Evolutionary conservation across 345 rosid species (phyloP).

Genomic region (Euphorbia tirucalli): DNA sequence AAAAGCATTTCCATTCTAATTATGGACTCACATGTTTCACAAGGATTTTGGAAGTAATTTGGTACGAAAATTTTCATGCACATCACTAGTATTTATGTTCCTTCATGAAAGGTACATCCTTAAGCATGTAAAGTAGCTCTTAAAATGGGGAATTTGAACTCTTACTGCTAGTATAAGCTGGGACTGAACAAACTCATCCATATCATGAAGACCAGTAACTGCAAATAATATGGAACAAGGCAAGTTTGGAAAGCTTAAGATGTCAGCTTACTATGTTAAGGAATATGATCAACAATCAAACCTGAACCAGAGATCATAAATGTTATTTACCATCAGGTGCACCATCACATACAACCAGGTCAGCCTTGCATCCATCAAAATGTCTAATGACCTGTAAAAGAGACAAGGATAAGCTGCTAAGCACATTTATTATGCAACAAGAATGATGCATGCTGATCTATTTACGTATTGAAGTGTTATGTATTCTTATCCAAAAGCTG

Average conservation of each 20-base stretch:
- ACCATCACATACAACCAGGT: constrained; percentile 96
- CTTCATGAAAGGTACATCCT: background rate
- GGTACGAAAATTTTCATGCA: background rate
- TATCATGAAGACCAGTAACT: constrained; percentile 98
- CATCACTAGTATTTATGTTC: background rate
- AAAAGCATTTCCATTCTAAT: background rate
- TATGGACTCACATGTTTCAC: background rate
- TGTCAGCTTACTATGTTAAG: background rate
- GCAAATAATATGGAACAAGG: constrained; percentile 27
- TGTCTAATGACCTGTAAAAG: constrained; percentile 76
- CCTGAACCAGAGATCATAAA: background rate
- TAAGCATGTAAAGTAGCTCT: background rate
- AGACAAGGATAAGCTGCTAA: background rate
- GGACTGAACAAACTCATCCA: constrained; percentile 98
- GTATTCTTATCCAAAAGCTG: background rate
- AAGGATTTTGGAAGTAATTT: background rate
- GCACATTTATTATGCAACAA: background rate
- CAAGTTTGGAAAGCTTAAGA: constrained; percentile 9
- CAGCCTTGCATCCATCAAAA: constrained; percentile 95
- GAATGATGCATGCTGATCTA: background rate
- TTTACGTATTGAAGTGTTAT: background rate
- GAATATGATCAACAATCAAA: background rate
- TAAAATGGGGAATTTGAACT: constrained; percentile 3
- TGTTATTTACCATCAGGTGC: constrained; percentile 84
- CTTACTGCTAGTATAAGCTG: constrained; percentile 94